Evolutionary conservation across 495 filamentous ascomycete genomes (phyloP), one percentile per base, ranked within the genome.

Genomic region (Emericellopsis terricola): DNA sequence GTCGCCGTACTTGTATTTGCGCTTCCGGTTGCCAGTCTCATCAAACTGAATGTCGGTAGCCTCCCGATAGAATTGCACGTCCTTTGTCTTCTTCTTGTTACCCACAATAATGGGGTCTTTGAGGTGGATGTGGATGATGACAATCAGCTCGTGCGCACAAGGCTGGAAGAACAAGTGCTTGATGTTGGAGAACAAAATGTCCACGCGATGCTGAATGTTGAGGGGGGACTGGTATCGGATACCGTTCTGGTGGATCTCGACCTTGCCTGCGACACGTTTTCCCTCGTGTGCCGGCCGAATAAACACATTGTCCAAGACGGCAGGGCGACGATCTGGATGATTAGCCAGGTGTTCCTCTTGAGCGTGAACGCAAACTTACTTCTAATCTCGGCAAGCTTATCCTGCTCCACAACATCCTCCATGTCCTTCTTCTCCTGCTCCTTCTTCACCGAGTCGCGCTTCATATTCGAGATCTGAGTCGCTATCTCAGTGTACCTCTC

Each of bases 401-500:
- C 91, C 52, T 96, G 91, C 53, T 96, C 92, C 3, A 99, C 84
- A n/a, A 99, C 91, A 63, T 96, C 91, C 49, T 96, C 91, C 78
- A 99, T 74, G 43, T 99, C 86, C 53, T 99, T 99, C 66, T 94
- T 94, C 53, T 99, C 89, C 48, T 94, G 84, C 50, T 96, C 91
- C 40, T 78, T 75, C 46, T 91, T 81, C 23, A 81, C 68, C 2
- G 82, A 73, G 42, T 79, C 78, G 54, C 89, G 93, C 55, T 92
- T 87, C 49, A 99, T 76, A 38, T 93, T 83, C 3, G 81, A 81
- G 38, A 99, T 94, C 45, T 87, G 76, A 15, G 77, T 75, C 4
- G 83, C 78, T 36, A 99, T 85, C 37, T 83, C 78, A 14, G 83
- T 75, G 49, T 96, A 79, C 27, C 91, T 73, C 30, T 81, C 72